Percentiles rank a stretch among this genome's conserved stretches.
Conservation (phyloP, 495 filamentous ascomycete species). For the Neurospora sp. region DNA sequence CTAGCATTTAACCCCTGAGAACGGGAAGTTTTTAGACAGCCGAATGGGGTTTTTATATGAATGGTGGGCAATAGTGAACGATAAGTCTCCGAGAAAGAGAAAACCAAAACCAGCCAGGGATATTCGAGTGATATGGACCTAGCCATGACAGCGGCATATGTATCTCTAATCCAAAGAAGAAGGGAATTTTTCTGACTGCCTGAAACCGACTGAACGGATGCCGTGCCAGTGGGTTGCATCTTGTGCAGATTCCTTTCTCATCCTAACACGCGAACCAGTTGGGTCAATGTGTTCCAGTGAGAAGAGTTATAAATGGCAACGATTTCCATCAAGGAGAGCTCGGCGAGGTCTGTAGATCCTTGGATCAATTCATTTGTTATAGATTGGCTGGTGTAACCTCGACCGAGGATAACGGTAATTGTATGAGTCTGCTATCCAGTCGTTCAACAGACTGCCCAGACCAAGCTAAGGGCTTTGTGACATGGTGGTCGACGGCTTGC, state of each 20-base stretch:
- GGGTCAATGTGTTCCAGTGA: background rate
- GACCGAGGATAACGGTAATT: background rate
- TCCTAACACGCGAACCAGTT: background rate
- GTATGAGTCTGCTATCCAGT: background rate
- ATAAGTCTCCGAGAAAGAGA: background rate
- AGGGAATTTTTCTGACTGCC: background rate
- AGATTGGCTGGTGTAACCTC: background rate
- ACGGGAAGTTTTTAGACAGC: background rate
- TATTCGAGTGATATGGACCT: background rate
- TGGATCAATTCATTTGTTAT: background rate
- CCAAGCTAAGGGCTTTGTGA: background rate
- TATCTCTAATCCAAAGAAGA: background rate
- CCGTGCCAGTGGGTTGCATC: background rate
- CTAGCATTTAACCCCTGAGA: background rate
- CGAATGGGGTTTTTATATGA: background rate
- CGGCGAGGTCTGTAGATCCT: background rate
- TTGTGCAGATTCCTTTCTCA: background rate
- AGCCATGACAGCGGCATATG: background rate
- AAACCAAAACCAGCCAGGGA: background rate
- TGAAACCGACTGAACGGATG: background rate
- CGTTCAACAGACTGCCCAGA: background rate
- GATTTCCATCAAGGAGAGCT: background rate
- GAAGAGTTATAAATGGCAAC: background rate
- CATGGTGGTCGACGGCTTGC: background rate
- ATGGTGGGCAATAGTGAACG: background rate